These are phyloP conservation scores for Pichia ethanolica DNA, from an alignment of 805 yeast genomes.

Conservation along the genomic window DNA sequence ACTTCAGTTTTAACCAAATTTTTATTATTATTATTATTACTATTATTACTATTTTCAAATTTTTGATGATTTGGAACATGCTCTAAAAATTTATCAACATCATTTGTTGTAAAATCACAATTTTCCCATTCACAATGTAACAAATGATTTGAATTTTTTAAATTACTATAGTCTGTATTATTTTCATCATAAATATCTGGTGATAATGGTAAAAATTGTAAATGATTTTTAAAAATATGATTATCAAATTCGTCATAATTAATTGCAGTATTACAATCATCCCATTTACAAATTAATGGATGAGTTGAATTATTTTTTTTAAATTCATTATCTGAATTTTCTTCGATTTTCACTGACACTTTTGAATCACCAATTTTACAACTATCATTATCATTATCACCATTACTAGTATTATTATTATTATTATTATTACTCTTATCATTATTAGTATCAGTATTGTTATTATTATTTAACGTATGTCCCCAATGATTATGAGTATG, in stretches of 20 bases:
- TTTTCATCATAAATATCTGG: background rate
- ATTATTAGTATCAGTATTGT: too few relatives aligned
- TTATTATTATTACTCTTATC: too few relatives aligned
- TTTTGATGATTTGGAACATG: slow-evolving; percentile 42
- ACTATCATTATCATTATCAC: too few relatives aligned
- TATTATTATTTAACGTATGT: background rate
- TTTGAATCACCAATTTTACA: too few relatives aligned
- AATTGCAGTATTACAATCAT: slow-evolving; percentile 41
- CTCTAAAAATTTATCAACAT: slow-evolving; percentile 45
- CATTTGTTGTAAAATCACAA: slow-evolving; percentile 53
- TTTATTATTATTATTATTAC: too few relatives aligned
- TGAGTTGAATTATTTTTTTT: slow-evolving; percentile 11
- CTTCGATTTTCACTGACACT: background rate
- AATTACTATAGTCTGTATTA: background rate
- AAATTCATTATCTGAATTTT: slow-evolving; percentile 8
- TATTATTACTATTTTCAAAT: background rate
- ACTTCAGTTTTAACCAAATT: slow-evolving; percentile 3
- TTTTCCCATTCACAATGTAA: slow-evolving; percentile 69
- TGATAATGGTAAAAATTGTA: slow-evolving; percentile 19
- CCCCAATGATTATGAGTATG: background rate
- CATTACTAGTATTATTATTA: too few relatives aligned
- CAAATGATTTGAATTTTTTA: background rate
- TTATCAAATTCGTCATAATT: slow-evolving; percentile 36
- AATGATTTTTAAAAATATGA: slow-evolving; percentile 47
- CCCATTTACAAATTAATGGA: slow-evolving; percentile 55